Evolutionary conservation across 495 filamentous ascomycete genomes (phyloP), one percentile per base, ranked within the genome.

Genomic region (Xylaria telfairii): DNA sequence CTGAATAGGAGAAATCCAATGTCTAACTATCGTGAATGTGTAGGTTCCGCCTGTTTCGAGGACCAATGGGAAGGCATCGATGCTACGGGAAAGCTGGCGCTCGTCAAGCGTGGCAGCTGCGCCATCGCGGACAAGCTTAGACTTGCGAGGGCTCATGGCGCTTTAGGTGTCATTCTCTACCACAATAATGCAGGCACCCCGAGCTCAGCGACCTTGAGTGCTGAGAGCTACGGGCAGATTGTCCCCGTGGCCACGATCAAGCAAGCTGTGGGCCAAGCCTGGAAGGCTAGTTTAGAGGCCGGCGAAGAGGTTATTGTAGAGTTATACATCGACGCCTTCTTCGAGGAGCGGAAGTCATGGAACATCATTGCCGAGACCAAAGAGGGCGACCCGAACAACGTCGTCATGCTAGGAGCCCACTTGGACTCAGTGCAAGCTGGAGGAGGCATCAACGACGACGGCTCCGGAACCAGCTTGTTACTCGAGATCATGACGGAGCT

Each of bases 351-450:
- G 44, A 42, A 64, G 63, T 71, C 64, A 12, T 74, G 71, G 72
- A 83, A 83, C 68, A 69, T 83, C 26, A 77, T 83, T 60, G 73
- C 77, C 7, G 81, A 83, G 74, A 83, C 80, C 13, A 81, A 80
- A 56, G 76, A 72, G 0, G 80, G 81, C 10, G 78, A 82, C 71
- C 77, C 79, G 3, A 62, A 76, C 59, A 77, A 73, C 64, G 74
- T 82, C 3, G 69, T 83, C 44, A 73, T 79, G 69, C 61, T 83
- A 0, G 80, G 81, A 21, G 81, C 77, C 1, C 81, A 83, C 61
- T 61, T 79, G 21, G 81, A 83, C 66, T 73, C 65, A 9, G 81
- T 83, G 15, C 70, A 78, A 26, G 76, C 81, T 1, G 81, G 80
- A 0, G 70, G 79, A 0, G 80, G 79, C 37, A 62, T 78, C 64